Evolutionary conservation across 2,329 filamentous ascomycete species (phyloP).

Genomic region (Colletotrichum tanaceti): DNA sequence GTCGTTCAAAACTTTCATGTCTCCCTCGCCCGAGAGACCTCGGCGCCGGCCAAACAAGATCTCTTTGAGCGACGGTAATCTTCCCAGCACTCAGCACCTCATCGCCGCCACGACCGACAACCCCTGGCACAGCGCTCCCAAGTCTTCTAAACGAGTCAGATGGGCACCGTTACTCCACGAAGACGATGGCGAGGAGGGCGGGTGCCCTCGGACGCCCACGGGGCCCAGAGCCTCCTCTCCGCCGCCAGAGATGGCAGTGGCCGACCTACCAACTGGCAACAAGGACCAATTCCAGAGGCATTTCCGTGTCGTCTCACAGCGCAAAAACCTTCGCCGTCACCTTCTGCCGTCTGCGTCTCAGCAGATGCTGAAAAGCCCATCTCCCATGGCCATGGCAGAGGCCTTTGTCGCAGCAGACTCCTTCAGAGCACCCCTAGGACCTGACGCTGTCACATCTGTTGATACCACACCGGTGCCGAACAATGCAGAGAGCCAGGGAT

Average conservation of each 20-base stretch:
- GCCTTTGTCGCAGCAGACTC: slow-evolving; percentile 61
- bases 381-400: slow-evolving; percentile 60
- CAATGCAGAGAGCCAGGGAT: slow-evolving; percentile 33
- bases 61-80: slow-evolving; percentile 43
- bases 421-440: neutral
- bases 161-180: slow-evolving; percentile 53
- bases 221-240: slow-evolving; percentile 50
- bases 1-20: slow-evolving; percentile 65
- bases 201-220: slow-evolving; percentile 23
- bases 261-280: slow-evolving; percentile 50
- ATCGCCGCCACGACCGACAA: slow-evolving; percentile 51
- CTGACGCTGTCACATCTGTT: slow-evolving; percentile 36
- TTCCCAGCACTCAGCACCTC: slow-evolving; percentile 51
- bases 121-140: slow-evolving; percentile 46
- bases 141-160: slow-evolving; percentile 50
- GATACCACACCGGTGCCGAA: slow-evolving; percentile 15
- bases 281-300: slow-evolving; percentile 59
- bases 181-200: slow-evolving; percentile 40
- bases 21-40: slow-evolving; percentile 58
- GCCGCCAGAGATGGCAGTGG: slow-evolving; percentile 53
- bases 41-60: slow-evolving; percentile 41
- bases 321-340: slow-evolving; percentile 47
- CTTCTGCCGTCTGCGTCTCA: slow-evolving; percentile 59
- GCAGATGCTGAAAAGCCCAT: slow-evolving; percentile 53
- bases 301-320: slow-evolving; percentile 58